These are phyloP conservation scores for Annona squamosa DNA, from an alignment of 164 flowering plant genomes.

Conservation along the genomic window DNA sequence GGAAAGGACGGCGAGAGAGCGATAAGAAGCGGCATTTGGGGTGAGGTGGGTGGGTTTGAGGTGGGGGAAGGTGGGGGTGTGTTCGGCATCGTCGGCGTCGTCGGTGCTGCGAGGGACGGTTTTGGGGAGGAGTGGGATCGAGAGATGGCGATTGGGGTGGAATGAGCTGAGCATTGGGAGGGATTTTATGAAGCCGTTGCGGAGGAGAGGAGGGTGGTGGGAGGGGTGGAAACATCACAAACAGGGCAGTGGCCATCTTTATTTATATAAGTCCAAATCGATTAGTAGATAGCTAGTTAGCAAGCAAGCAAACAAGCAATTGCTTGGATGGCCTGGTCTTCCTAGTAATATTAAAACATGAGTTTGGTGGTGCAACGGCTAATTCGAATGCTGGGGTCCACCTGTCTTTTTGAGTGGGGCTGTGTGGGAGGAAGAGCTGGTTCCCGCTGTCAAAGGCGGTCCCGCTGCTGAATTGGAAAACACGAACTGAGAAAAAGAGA, in stretches of 20 bases:
- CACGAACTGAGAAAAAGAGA: background rate
- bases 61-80: constrained; percentile 24
- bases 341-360: constrained; percentile 1
- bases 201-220: background rate
- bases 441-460: background rate
- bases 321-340: background rate
- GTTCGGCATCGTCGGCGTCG: constrained; percentile 42
- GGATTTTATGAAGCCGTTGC: background rate
- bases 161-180: constrained; percentile 10
- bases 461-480: background rate
- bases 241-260: constrained; percentile 8
- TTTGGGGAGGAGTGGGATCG: constrained; percentile 40
- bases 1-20: constrained; percentile 57
- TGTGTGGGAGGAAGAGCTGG: background rate
- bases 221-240: constrained; percentile 3
- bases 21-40: constrained; percentile 25
- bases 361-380: constrained; percentile 25
- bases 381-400: constrained; percentile 17
- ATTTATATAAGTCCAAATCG: too few relatives aligned
- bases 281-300: background rate
- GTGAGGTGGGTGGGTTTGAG: constrained; percentile 16
- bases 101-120: constrained; percentile 20
- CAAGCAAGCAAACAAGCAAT: background rate
- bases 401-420: background rate
- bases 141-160: constrained; percentile 10